A percentile compares a stretch with the other conserved stretches of the same genome.
Conservation (phyloP, 352 stramenopile species). For the Phytophthora idaei region DNA sequence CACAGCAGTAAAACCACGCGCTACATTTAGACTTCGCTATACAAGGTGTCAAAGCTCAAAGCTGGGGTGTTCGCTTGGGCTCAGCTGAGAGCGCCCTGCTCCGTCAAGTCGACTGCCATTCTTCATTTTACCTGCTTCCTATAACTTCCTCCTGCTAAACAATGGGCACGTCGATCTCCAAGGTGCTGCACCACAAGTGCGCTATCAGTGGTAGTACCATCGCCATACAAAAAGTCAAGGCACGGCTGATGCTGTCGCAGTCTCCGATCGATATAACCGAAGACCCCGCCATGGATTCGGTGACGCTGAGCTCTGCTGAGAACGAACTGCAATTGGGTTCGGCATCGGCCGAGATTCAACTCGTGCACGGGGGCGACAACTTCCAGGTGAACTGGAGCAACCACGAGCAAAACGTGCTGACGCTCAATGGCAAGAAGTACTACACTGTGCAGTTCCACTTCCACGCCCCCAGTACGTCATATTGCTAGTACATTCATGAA, state of each 20-base stretch:
- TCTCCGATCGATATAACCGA: constrained; percentile 63
- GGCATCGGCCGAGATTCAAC: constrained; percentile 37
- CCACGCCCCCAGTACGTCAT: constrained; percentile 63
- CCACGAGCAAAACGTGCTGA: constrained; percentile 44
- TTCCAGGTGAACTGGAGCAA: constrained; percentile 62
- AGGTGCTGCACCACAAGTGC: constrained; percentile 21
- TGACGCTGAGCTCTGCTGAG: constrained; percentile 26
- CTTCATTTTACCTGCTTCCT: constrained; percentile 5
- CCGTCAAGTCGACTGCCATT: constrained; percentile 13
- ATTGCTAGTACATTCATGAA: neutral
- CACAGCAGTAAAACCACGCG: constrained; percentile 14
- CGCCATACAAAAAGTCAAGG: constrained; percentile 3
- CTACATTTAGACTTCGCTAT: constrained; percentile 7
- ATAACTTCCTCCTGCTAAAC: neutral
- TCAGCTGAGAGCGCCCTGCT: neutral
- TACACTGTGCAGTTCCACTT: constrained; percentile 72
- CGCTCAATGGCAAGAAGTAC: constrained; percentile 57
- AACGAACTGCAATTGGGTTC: constrained; percentile 33
- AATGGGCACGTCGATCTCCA: constrained; percentile 26
- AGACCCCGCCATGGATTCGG: constrained; percentile 28
- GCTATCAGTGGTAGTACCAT: neutral
- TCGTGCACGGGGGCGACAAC: constrained; percentile 46
- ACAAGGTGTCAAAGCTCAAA: neutral
- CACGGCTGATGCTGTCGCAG: constrained; percentile 33
- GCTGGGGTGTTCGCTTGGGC: neutral